phyloP scores from a whole-genome alignment of 2,329 filamentous ascomycete genomes.

The Colletotrichum karsti region DNA sequence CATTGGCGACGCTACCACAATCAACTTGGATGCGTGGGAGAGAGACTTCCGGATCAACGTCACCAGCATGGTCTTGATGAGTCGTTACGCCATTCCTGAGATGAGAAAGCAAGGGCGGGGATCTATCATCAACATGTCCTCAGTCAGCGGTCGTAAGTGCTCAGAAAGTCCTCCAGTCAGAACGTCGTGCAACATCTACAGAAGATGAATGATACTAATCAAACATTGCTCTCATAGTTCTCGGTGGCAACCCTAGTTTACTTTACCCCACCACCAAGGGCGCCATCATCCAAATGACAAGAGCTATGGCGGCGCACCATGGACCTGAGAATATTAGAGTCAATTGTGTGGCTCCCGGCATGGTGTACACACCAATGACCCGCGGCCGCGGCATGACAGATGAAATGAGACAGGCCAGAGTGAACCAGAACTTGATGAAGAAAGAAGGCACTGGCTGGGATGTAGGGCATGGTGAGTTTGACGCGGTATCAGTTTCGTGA shows the following conservation, averaged over 20 bases:
- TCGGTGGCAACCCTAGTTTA: slow-evolving; percentile 52
- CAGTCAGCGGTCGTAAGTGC: slow-evolving; percentile 31
- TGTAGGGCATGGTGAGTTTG: slow-evolving; percentile 34
- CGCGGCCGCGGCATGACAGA: slow-evolving; percentile 36
- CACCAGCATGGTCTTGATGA: slow-evolving; percentile 71
- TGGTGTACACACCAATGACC: slow-evolving; percentile 38
- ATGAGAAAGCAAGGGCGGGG: slow-evolving; percentile 54
- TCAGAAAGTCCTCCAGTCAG: too few relatives aligned
- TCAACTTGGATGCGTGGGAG: slow-evolving; percentile 39
- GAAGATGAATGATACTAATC: too few relatives aligned
- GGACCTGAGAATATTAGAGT: slow-evolving; percentile 54
- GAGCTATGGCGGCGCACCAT: slow-evolving; percentile 60
- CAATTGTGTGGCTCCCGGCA: slow-evolving; percentile 58
- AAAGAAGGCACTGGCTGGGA: slow-evolving; percentile 37
- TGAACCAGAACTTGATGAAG: slow-evolving; percentile 36
- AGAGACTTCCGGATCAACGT: slow-evolving; percentile 60
- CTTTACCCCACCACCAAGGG: slow-evolving; percentile 58
- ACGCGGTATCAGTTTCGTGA: too few relatives aligned
- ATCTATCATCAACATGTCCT: slow-evolving; percentile 34
- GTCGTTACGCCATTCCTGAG: slow-evolving; percentile 66
- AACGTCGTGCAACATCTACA: too few relatives aligned
- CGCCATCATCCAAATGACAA: slow-evolving; percentile 59
- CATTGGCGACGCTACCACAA: background rate
- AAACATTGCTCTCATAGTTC: too few relatives aligned
- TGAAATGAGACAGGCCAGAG: slow-evolving; percentile 35